A percentile compares a stretch with the other conserved stretches of the same genome.
phyloP scores from a whole-genome alignment of 129 eudicot species.

The Centella asiatica region DNA sequence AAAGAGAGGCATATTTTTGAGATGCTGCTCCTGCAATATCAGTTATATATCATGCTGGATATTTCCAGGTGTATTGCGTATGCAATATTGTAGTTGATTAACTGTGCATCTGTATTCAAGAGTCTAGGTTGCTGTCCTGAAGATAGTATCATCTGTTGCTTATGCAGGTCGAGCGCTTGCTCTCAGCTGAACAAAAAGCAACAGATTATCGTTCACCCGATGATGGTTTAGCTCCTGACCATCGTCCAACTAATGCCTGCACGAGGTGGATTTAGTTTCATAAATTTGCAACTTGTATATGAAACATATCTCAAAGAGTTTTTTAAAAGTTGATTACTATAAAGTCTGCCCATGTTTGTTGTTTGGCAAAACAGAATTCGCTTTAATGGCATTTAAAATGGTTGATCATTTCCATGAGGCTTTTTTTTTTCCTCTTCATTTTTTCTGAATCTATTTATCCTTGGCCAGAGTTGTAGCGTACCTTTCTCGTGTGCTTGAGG shows the following conservation, averaged over 20 bases:
- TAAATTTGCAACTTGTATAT: not conserved
- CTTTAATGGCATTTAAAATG: not conserved
- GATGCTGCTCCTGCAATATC: not conserved
- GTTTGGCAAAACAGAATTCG: not conserved
- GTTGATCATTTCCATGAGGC: too few species aligned
- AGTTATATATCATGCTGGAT: not conserved
- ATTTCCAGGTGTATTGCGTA: not conserved
- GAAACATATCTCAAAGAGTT: not conserved
- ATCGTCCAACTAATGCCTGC: slow-evolving; percentile 96
- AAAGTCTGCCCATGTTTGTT: not conserved
- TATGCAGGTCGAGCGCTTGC: slow-evolving; percentile 82
- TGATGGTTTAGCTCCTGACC: slow-evolving; percentile 94
- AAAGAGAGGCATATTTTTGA: not conserved
- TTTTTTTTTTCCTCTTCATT: not conserved
- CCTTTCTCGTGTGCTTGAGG: slow-evolving; percentile 96
- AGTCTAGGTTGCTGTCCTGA: not conserved
- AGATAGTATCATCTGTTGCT: not conserved
- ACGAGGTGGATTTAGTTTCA: slow-evolving; percentile 44
- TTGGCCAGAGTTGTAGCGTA: slow-evolving; percentile 81
- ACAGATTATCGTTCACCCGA: slow-evolving; percentile 98
- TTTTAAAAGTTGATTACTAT: not conserved
- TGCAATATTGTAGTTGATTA: not conserved
- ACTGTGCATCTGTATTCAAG: not conserved
- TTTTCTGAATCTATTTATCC: slow-evolving; percentile 6
- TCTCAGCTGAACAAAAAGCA: slow-evolving; percentile 93